Conservation (phyloP, 2,329 filamentous ascomycete genomes). For the Zasmidium angulare region DNA sequence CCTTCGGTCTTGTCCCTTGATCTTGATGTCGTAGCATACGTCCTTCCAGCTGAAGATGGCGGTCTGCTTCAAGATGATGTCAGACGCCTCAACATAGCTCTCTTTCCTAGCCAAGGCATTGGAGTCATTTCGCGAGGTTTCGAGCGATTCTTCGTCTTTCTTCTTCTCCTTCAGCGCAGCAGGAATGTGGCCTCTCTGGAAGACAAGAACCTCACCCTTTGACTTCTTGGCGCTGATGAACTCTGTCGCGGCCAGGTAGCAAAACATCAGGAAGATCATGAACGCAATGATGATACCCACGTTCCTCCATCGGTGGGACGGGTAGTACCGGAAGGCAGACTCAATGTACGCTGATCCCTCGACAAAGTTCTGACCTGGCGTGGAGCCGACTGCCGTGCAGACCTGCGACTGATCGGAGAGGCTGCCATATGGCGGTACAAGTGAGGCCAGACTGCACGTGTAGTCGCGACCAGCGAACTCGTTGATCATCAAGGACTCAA, state of each 20-base stretch:
- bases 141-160: slow-evolving; percentile 36
- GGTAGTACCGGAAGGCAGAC: slow-evolving; percentile 36
- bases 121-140: slow-evolving; percentile 8
- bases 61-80: slow-evolving; percentile 62
- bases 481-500: slow-evolving; percentile 69
- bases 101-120: slow-evolving; percentile 34
- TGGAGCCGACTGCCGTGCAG: slow-evolving; percentile 44
- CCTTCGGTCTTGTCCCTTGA: slow-evolving; percentile 72
- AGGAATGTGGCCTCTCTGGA: slow-evolving; percentile 47
- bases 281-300: slow-evolving; percentile 49
- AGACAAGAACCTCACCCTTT: slow-evolving; percentile 53
- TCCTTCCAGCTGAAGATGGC: slow-evolving; percentile 85
- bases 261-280: slow-evolving; percentile 42
- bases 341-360: slow-evolving; percentile 38
- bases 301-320: slow-evolving; percentile 49
- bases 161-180: slow-evolving; percentile 54
- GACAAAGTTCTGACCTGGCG: slow-evolving; percentile 40
- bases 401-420: slow-evolving; percentile 34
- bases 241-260: slow-evolving; percentile 48
- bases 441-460: slow-evolving; percentile 38
- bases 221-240: slow-evolving; percentile 51
- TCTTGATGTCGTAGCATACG: slow-evolving; percentile 76
- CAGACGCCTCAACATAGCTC: slow-evolving; percentile 39
- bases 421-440: slow-evolving; percentile 46
- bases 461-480: slow-evolving; percentile 72